Conservation (phyloP, 1,139 yeast species). For the Pichia sp. region DNA sequence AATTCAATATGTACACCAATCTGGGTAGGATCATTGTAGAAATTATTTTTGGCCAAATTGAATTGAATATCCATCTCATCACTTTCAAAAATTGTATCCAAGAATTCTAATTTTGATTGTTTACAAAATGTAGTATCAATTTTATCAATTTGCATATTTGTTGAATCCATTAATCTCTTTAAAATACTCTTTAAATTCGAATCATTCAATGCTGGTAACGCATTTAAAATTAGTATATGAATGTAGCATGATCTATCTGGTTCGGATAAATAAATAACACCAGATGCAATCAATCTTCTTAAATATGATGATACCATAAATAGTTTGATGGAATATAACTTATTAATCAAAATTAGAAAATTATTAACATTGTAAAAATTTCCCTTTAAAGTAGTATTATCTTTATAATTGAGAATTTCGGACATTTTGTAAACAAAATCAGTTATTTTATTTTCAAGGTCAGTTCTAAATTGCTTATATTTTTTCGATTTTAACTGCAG, state of each 20-base stretch:
- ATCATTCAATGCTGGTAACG: constrained; percentile 48
- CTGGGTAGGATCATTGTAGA: constrained; percentile 6
- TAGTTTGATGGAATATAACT: constrained; percentile 45
- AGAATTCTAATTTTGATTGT: neutral
- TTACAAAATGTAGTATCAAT: neutral
- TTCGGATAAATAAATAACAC: constrained; percentile 53
- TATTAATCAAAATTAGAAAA: constrained; percentile 50
- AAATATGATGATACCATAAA: constrained; percentile 63
- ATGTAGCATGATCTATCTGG: constrained; percentile 33
- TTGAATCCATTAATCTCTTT: constrained; percentile 30
- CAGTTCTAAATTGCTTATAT: constrained; percentile 33
- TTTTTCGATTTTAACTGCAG: constrained; percentile 27
- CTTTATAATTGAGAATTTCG: constrained; percentile 21
- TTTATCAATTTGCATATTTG: constrained; percentile 26
- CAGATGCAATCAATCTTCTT: constrained; percentile 76
- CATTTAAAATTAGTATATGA: constrained; percentile 47
- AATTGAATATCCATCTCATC: neutral
- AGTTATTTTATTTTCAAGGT: constrained; percentile 38
- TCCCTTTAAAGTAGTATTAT: constrained; percentile 7
- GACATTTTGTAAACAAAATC: constrained; percentile 35
- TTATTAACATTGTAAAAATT: constrained; percentile 31
- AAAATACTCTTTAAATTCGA: constrained; percentile 47
- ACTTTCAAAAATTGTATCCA: neutral
- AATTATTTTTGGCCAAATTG: neutral
- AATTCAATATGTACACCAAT: constrained; percentile 9